phyloP scores from a whole-genome alignment of 2,329 filamentous ascomycete species.

The Elsinoe australis region DNA sequence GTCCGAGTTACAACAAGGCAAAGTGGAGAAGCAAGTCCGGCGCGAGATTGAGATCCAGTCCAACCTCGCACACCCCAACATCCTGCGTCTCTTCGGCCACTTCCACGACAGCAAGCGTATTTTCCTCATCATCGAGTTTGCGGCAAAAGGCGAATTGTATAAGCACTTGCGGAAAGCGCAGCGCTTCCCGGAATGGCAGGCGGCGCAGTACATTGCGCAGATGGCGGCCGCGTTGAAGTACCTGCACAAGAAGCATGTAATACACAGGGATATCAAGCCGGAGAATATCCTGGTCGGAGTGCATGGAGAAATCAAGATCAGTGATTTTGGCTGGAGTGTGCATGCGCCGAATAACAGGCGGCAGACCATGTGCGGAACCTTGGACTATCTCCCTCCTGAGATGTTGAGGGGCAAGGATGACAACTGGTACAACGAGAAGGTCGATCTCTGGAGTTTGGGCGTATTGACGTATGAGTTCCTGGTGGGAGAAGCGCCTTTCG shows the following conservation, averaged over 20 bases:
- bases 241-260: constrained; percentile 23
- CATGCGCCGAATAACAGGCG: constrained; percentile 23
- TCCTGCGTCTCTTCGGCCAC: constrained; percentile 22
- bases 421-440: constrained; percentile 23
- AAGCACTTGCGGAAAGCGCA: constrained; percentile 22
- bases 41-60: constrained; percentile 23
- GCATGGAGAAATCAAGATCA: constrained; percentile 23
- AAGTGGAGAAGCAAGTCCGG: constrained; percentile 59
- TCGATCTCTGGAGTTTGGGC: constrained; percentile 23
- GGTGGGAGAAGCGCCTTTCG: constrained; percentile 22
- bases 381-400: constrained; percentile 23
- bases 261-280: constrained; percentile 23
- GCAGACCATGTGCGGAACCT: constrained; percentile 23
- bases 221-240: constrained; percentile 22
- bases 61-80: constrained; percentile 23
- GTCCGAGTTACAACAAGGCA: constrained; percentile 67
- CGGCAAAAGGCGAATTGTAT: constrained; percentile 22
- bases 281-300: constrained; percentile 23
- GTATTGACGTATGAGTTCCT: constrained; percentile 22
- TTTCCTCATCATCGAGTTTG: constrained; percentile 22
- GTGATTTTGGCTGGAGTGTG: constrained; percentile 23
- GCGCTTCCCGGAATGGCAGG: constrained; percentile 22
- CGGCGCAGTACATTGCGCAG: constrained; percentile 21
- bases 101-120: constrained; percentile 24
- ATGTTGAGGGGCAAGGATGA: constrained; percentile 22